Evolutionary conservation across 306 rosid species (phyloP).

Genomic region (Dryas drummondii): DNA sequence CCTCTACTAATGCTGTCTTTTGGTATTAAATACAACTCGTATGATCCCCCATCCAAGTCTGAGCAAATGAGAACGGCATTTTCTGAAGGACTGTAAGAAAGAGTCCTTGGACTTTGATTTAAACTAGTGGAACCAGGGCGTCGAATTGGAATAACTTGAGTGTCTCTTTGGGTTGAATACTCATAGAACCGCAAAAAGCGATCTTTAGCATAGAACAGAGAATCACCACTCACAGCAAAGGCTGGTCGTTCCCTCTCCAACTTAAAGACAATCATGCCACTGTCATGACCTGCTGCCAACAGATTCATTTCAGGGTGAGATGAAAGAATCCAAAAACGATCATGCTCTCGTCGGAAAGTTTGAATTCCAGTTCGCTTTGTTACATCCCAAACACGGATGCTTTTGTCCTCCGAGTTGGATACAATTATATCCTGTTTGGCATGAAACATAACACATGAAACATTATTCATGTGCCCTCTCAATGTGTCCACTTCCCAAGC

Average conservation of each 20-base stretch:
- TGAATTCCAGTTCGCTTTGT: slow-evolving; percentile 92
- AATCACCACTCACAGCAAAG: slow-evolving; percentile 78
- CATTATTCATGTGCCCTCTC: slow-evolving; percentile 97
- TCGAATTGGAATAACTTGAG: slow-evolving; percentile 80
- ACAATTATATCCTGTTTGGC: slow-evolving; percentile 93
- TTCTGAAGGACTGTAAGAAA: slow-evolving; percentile 81
- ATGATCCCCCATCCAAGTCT: slow-evolving; percentile 86
- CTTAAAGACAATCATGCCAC: slow-evolving; percentile 95
- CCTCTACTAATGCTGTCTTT: slow-evolving; percentile 75
- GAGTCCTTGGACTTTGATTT: slow-evolving; percentile 87
- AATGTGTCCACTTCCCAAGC: slow-evolving; percentile 99
- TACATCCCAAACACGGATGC: slow-evolving; percentile 95
- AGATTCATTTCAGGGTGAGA: slow-evolving; percentile 97
- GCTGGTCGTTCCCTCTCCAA: slow-evolving; percentile 95
- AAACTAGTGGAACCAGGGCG: slow-evolving; percentile 74
- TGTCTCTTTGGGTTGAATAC: slow-evolving; percentile 73
- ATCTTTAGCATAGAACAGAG: slow-evolving; percentile 73
- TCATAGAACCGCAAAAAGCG: slow-evolving; percentile 82
- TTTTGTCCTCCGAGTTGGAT: slow-evolving; percentile 96
- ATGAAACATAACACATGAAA: slow-evolving; percentile 95
- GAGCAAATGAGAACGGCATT: slow-evolving; percentile 88
- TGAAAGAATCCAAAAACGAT: slow-evolving; percentile 95
- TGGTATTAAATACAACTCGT: slow-evolving; percentile 79
- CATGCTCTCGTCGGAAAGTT: slow-evolving; percentile 95
- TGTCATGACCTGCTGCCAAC: slow-evolving; percentile 97